phyloP scores from a whole-genome alignment of 176 grass and related monocot species.

The Areca catechu region DNA sequence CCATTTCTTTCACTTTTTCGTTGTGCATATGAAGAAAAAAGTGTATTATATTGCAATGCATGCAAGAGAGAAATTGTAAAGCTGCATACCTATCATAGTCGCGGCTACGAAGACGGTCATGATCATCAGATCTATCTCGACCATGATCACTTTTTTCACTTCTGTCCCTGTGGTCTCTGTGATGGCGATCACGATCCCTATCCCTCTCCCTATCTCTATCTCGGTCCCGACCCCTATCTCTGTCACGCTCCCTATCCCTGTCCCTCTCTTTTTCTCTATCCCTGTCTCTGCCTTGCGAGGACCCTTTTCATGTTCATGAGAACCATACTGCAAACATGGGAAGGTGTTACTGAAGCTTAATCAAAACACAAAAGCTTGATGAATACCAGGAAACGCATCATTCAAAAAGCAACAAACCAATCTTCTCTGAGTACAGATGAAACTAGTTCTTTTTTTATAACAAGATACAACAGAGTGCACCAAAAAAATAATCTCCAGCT shows the following conservation, averaged over 20 bases:
- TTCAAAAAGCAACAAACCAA: too few relatives aligned
- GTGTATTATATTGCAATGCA: not conserved
- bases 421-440: too few relatives aligned
- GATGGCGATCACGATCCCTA: constrained; percentile 43
- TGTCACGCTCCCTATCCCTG: constrained; percentile 8
- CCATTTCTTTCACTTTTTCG: too few relatives aligned
- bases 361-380: too few relatives aligned
- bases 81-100: constrained; percentile 46
- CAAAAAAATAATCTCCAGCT: too few relatives aligned
- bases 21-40: too few relatives aligned
- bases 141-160: constrained; percentile 44
- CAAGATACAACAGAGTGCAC: too few relatives aligned
- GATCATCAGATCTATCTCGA: constrained; percentile 52
- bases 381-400: too few relatives aligned
- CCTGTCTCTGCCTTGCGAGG: constrained; percentile 13
- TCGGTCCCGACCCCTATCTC: constrained; percentile 11
- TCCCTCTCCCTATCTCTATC: constrained; percentile 17
- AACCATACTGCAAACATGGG: too few relatives aligned
- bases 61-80: not conserved
- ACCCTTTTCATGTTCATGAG: too few relatives aligned
- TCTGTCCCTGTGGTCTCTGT: constrained; percentile 71
- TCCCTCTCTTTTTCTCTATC: constrained; percentile 43
- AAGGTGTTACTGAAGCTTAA: too few relatives aligned
- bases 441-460: too few relatives aligned
- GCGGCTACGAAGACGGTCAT: constrained; percentile 35